phyloP scores from a whole-genome alignment of 1,284 basidiomycete species.

The Fomes fomentarius region DNA sequence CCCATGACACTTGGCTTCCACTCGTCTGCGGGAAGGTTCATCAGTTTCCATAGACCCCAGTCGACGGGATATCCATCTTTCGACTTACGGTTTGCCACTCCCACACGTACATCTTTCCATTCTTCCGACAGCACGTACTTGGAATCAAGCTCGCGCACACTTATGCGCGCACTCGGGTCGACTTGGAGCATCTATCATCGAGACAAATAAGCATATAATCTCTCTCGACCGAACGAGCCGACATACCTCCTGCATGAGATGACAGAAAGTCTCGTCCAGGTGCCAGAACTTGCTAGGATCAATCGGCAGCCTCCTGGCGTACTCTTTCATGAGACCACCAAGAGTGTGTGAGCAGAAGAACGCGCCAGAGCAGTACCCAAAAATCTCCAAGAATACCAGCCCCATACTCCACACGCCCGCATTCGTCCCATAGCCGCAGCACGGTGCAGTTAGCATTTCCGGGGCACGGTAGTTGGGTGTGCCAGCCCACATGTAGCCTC shows the following conservation, averaged over 20 bases:
- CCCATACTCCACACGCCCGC: slow-evolving; percentile 30
- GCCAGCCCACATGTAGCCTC: neutral
- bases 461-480: slow-evolving; percentile 13
- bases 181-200: no score
- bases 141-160: no score
- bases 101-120: no score
- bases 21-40: no score
- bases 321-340: neutral
- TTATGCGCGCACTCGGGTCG: no score
- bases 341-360: slow-evolving; percentile 2
- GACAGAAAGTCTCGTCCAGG: slow-evolving; percentile 9
- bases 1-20: no score
- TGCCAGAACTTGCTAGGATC: neutral
- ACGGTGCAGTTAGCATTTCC: slow-evolving; percentile 7
- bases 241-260: slow-evolving; percentile 4
- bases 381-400: slow-evolving; percentile 26
- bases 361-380: slow-evolving; percentile 2
- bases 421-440: slow-evolving; percentile 15
- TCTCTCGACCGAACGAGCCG: no score
- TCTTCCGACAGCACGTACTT: no score
- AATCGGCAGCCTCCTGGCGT: neutral
- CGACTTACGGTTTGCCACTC: no score
- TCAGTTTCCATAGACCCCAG: no score
- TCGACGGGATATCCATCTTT: no score
- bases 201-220: no score